A percentile compares a stretch with the other conserved stretches of the same genome.
phyloP scores from a whole-genome alignment of 306 rosid species.

The Lathyrus aphaca region DNA sequence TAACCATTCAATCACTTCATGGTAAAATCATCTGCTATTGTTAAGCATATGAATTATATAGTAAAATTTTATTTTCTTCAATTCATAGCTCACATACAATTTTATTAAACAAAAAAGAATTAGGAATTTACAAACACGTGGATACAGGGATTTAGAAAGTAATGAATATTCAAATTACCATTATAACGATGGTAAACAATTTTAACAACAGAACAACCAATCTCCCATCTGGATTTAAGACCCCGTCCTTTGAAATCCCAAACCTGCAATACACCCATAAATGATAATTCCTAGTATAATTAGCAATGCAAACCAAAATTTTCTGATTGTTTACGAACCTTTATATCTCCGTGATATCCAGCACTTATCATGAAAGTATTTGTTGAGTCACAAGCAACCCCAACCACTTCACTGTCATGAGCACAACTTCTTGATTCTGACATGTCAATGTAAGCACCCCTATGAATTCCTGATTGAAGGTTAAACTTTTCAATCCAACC shows the following conservation, averaged over 20 bases:
- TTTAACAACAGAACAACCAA: constrained; percentile 69
- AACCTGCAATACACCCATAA: constrained; percentile 54
- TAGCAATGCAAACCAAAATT: constrained; percentile 11
- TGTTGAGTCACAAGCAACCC: constrained; percentile 94
- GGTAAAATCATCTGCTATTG: no score
- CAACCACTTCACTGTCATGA: constrained; percentile 90
- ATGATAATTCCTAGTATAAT: constrained; percentile 32
- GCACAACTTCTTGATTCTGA: constrained; percentile 64
- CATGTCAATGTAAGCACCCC: constrained; percentile 75
- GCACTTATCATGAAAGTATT: constrained; percentile 89
- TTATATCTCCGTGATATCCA: constrained; percentile 89
- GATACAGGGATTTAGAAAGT: constrained; percentile 19
- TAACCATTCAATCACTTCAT: constrained; percentile 25
- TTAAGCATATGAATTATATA: constrained; percentile 22
- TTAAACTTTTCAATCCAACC: constrained; percentile 92
- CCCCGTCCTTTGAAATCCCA: constrained; percentile 85
- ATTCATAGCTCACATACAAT: constrained; percentile 18
- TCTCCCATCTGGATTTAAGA: constrained; percentile 77
- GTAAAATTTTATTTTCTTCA: constrained; percentile 11
- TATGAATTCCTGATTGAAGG: constrained; percentile 89
- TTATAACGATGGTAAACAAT: constrained; percentile 83
- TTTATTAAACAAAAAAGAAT: background rate
- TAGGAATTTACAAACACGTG: constrained; percentile 14
- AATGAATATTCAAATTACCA: constrained; percentile 52
- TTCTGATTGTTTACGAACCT: constrained; percentile 47